Evolutionary conservation across 2,329 filamentous ascomycete genomes (phyloP), one percentile per base, ranked within the genome.

Genomic region (Claviceps pazoutovae): DNA sequence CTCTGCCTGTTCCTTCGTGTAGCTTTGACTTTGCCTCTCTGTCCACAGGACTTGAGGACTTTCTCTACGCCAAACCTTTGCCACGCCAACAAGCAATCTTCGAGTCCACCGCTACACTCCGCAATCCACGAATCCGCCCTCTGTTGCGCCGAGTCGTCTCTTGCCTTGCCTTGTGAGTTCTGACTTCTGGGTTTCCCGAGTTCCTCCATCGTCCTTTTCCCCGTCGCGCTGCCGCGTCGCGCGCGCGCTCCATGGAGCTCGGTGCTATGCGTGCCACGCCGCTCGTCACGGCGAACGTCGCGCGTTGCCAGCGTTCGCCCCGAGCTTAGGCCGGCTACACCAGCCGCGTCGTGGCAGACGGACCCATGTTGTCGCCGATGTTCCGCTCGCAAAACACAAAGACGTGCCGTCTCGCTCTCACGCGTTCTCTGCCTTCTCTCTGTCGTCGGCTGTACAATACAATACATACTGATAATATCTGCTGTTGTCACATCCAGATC

Each of bases 401-500:
- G 21, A 44, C 21, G 38, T 17, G 38, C 30, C 30, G 30, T 34
- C 30, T 30, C 45, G 37, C 34, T 43, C 46, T 46, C 37, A 34
- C 50, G 53, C 51, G 50, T 51, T 42, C 48, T 53, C 46, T 21
- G 54, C 46, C 53, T 46, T 54, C 51, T 49, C 54, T 44, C 55
- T 21, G 44, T 43, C 49, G 52, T 56, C 59, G 59, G 5, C 6
- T 17, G 34, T 38, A 38, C 19, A 46, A 56, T 34, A 34, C 30
- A 65, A 56, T 34, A 34, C 30, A 65, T 52, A 56, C 59, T 61
- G 59, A 58, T 53, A 52, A 49, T 56, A 53, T 53, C 54, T 49
- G 53, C 48, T 55, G 52, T 55, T 53, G 55, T 54, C 56, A 55
- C 56, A 55, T 56, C 54, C 62, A 78, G 74, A 74, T 67, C 68